Conservation (phyloP, 306 rosid genomes). For the Carpinus fangiana region DNA sequence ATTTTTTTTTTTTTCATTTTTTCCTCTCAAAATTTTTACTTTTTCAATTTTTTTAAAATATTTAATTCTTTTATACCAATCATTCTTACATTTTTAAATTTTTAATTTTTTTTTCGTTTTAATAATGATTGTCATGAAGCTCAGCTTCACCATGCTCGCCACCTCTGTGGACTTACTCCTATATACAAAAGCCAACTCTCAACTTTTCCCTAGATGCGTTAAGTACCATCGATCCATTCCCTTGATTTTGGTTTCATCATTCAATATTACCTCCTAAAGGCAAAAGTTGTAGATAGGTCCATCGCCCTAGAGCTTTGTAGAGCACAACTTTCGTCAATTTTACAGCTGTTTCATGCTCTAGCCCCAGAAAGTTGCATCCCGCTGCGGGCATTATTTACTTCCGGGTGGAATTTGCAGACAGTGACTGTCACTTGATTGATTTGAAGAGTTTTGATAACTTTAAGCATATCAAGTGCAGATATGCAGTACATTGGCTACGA, state of each 20-base stretch:
- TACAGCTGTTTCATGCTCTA: background rate
- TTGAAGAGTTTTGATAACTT: background rate
- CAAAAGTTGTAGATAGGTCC: slow-evolving; percentile 13
- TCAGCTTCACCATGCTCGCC: too few species aligned
- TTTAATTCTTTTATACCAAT: too few species aligned
- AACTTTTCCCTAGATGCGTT: background rate
- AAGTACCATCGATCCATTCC: background rate
- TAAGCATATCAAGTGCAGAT: background rate
- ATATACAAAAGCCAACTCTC: background rate
- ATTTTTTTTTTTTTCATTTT: too few species aligned
- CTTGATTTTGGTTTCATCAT: background rate
- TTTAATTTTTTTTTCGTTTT: too few species aligned
- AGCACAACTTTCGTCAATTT: background rate
- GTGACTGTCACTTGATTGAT: background rate
- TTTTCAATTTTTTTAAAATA: too few species aligned
- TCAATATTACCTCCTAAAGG: background rate
- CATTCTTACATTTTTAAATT: too few species aligned
- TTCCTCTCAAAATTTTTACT: too few species aligned
- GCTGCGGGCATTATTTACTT: background rate
- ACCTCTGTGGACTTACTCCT: slow-evolving; percentile 13
- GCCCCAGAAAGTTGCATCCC: background rate
- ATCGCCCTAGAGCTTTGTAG: background rate
- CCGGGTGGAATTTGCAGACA: background rate
- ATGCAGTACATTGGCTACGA: background rate
- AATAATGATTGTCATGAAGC: too few species aligned